Evolutionary conservation across 768 basidiomycete species (phyloP).

Genomic region (Leccinum boreale): DNA sequence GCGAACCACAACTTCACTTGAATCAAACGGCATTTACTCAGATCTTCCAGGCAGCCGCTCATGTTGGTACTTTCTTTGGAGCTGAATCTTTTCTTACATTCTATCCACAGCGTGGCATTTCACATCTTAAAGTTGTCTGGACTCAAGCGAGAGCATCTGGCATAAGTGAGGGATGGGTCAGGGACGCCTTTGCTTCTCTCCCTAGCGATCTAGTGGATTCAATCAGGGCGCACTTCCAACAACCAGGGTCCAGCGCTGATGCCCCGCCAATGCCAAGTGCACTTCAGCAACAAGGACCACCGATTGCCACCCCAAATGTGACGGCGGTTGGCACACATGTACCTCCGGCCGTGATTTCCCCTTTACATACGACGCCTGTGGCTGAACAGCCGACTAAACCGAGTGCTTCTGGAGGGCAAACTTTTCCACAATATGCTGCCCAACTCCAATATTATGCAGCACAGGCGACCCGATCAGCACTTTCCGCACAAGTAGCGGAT

Average conservation of each 20-base stretch:
- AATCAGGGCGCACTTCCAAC: conserved; percentile 2
- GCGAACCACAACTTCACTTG: not conserved
- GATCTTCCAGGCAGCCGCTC: conserved; percentile 19
- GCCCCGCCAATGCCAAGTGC: not conserved
- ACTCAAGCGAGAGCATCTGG: conserved; percentile 14
- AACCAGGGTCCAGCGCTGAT: not conserved
- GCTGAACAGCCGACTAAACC: not conserved
- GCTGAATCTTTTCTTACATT: not conserved
- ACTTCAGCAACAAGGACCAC: not conserved
- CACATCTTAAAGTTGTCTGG: conserved; percentile 11
- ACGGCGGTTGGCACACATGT: not conserved
- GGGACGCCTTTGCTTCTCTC: conserved; percentile 13
- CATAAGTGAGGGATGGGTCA: conserved; percentile 21
- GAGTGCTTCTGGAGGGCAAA: not conserved
- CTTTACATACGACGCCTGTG: not conserved
- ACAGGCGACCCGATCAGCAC: conserved; percentile 10
- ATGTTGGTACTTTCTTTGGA: conserved; percentile 15
- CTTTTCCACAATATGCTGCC: conserved; percentile 4
- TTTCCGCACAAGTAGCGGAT: conserved; percentile 2
- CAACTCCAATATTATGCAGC: conserved; percentile 23
- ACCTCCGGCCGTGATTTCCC: not conserved
- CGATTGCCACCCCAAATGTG: not conserved
- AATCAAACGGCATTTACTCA: conserved; percentile 19
- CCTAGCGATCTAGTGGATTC: conserved; percentile 15
- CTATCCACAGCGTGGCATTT: conserved; percentile 14